These are phyloP conservation scores for Chlorella ohadii DNA, from an alignment of 139 green algal species.

Conservation along the genomic window DNA sequence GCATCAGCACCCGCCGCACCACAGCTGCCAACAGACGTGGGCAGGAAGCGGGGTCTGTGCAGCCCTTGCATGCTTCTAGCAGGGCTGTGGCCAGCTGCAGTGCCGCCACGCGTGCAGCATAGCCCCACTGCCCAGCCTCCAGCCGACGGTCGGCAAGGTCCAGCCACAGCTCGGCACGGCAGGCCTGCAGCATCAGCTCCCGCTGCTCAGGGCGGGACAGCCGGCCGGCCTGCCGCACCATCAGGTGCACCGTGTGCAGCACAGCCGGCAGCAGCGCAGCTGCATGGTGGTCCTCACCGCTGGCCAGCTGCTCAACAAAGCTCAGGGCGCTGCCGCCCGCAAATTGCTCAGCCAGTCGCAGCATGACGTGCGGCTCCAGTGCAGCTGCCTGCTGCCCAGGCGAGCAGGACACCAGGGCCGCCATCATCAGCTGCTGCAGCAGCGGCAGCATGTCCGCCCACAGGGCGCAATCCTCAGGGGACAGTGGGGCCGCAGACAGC, in stretches of 20 bases:
- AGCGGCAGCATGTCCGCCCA: slow-evolving; percentile 19
- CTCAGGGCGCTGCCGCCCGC: not conserved
- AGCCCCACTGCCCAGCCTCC: not conserved
- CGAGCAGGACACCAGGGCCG: not conserved
- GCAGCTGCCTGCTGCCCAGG: not conserved
- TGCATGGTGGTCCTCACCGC: not conserved
- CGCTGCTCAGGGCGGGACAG: not conserved
- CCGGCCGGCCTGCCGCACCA: not conserved
- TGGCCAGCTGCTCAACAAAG: not conserved
- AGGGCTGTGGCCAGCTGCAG: not conserved
- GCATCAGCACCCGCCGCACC: slow-evolving; percentile 20
- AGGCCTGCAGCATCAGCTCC: not conserved
- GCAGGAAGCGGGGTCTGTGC: not conserved
- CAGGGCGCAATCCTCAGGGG: not conserved
- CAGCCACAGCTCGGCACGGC: not conserved
- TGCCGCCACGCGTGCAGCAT: not conserved
- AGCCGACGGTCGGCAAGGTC: not conserved
- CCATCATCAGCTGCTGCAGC: slow-evolving; percentile 8
- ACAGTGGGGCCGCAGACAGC: not conserved
- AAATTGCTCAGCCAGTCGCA: slow-evolving; percentile 2
- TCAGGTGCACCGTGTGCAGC: slow-evolving; percentile 2
- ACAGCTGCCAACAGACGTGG: not conserved
- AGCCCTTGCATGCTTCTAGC: not conserved
- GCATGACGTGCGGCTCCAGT: not conserved
- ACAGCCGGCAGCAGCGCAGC: slow-evolving; percentile 7